Evolutionary conservation across 805 yeast species (phyloP), one percentile per base, ranked within the genome.

Genomic region (Lipomyces sp.): DNA sequence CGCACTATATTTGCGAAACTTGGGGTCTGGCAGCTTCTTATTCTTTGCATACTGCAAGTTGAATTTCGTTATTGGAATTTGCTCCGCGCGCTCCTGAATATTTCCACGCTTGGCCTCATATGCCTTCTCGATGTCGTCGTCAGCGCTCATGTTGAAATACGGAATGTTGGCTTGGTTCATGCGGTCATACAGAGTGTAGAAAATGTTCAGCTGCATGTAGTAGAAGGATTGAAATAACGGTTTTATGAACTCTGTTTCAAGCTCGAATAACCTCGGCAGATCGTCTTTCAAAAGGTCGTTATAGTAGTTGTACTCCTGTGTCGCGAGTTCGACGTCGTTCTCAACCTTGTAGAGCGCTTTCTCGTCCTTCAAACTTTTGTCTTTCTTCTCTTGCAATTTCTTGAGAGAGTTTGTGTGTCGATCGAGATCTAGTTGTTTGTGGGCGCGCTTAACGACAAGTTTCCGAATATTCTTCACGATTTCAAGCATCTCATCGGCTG

Each of bases 81-180:
- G 87, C 76, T 94, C 98, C 1, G 97, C 83, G 75, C 86, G 88
- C 75, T 93, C 97, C 75, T 92, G 96, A 59, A 94, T 86, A 72
- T 92, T 88, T 53, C 98, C 99, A 77, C 96, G 87, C 81, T 95
- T 95, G 69, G 82, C 82, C 39, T 77, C 78, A 79, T 88, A 95
- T 2, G 93, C 89, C 76, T 90, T 94, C 63, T 90, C 83, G 69
- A 95, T 90, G 76, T 92, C 98, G 53, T 59, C 64, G 11, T 62
- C 42, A 56, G 90, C 83, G 60, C 86, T 82, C 75, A 95, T 82
- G 77, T 95, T 96, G 79, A 95, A 95, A 80, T 95, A 95, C 15
- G 98, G 97, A 72, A 95, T 95, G 80, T 95, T 92, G 90, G 94
- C 87, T 76, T 91, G 97, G 80, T 94, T 97, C 91, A 94, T 90